Evolutionary conservation across 1,139 yeast genomes (phyloP).

Genomic region (Wickerhamiella infanticola): DNA sequence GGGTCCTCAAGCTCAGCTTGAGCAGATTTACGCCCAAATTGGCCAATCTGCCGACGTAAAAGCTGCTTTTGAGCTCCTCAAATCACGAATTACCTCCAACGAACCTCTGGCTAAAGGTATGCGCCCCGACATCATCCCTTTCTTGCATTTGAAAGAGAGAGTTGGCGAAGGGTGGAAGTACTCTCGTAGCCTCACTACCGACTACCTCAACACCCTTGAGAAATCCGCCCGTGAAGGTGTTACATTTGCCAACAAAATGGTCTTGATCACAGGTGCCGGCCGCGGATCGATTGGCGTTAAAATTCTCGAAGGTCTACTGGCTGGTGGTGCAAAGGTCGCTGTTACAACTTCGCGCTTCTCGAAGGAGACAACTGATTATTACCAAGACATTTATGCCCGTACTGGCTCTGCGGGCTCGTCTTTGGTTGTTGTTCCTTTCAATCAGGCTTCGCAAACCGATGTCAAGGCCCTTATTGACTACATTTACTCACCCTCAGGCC

Average conservation of each 20-base stretch:
- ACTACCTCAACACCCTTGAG: conserved; percentile 81
- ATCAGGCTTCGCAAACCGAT: conserved; percentile 93
- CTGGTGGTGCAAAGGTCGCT: conserved; percentile 96
- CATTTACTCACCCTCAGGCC: conserved; percentile 66
- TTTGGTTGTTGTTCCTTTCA: conserved; percentile 91
- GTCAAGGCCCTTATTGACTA: conserved; percentile 71
- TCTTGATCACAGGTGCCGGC: conserved; percentile 95
- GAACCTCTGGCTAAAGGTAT: conserved; percentile 26
- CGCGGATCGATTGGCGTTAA: conserved; percentile 98
- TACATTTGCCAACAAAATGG: conserved; percentile 76
- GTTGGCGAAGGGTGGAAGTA: conserved; percentile 69
- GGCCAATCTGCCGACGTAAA: conserved; percentile 53
- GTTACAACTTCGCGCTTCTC: conserved; percentile 95
- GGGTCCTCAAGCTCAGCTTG: conserved; percentile 46
- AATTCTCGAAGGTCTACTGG: conserved; percentile 79
- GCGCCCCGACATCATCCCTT: conserved; percentile 68
- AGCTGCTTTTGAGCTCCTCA: conserved; percentile 17
- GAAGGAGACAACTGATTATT: conserved; percentile 85
- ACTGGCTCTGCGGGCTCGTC: conserved; percentile 87
- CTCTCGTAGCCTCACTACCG: conserved; percentile 60
- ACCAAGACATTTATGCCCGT: conserved; percentile 84
- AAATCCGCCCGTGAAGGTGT: conserved; percentile 84
- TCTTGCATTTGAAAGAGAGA: conserved; percentile 80
- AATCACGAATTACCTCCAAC: conserved; percentile 11
- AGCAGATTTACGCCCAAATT: conserved; percentile 62